phyloP scores from a whole-genome alignment of 208 protist genomes.

The Crithidia mellificae region DNA sequence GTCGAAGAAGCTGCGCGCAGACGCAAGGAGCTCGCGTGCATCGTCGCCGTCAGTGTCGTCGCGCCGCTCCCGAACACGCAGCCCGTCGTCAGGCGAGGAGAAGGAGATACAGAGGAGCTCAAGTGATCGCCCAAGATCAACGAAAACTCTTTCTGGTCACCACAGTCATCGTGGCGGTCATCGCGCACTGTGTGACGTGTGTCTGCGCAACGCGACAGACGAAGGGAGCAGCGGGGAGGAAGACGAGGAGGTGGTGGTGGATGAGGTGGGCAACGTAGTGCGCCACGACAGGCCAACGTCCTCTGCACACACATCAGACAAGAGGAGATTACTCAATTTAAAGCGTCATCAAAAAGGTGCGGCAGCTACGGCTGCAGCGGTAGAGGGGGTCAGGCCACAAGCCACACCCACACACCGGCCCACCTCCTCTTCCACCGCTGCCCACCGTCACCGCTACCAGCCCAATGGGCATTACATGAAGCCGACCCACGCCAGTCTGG shows the following conservation, averaged over 20 bases:
- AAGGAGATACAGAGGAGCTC: background rate
- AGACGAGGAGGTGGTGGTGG: too few species aligned
- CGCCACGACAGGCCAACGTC: too few species aligned
- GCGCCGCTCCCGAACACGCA: background rate
- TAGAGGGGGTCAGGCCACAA: too few species aligned
- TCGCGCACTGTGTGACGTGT: slow-evolving; percentile 9
- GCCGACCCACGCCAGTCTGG: slow-evolving; percentile 33
- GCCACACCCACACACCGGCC: too few species aligned
- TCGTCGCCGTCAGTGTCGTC: background rate
- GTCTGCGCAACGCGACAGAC: slow-evolving; percentile 3
- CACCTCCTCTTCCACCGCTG: background rate
- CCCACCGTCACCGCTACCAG: slow-evolving; percentile 3
- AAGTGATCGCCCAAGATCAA: background rate
- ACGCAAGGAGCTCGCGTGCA: background rate
- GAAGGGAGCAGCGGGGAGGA: background rate
- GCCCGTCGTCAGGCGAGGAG: background rate
- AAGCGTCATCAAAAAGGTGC: background rate
- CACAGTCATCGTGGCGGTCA: slow-evolving; percentile 5
- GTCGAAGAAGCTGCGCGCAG: background rate
- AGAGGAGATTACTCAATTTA: too few species aligned
- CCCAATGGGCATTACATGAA: slow-evolving; percentile 28
- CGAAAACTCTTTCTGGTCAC: background rate
- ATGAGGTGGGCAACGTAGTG: too few species aligned
- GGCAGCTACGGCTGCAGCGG: background rate
- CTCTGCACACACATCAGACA: too few species aligned